phyloP scores from a whole-genome alignment of 768 basidiomycete species.

The Trametes punicea region DNA sequence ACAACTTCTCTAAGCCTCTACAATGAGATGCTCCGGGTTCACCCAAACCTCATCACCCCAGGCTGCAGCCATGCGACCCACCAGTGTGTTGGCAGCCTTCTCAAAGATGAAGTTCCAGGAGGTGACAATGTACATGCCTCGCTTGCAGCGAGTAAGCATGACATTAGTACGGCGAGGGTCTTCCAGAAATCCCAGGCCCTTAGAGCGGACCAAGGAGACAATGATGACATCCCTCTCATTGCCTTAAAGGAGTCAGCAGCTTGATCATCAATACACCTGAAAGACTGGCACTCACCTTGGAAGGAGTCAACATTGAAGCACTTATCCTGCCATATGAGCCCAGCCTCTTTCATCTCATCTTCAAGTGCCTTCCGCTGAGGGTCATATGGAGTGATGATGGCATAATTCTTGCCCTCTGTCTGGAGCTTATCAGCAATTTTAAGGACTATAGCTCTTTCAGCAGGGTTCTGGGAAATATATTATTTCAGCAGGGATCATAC shows the following conservation, averaged over 20 bases:
- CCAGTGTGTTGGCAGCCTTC: conserved; percentile 44
- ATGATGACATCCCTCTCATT: conserved; percentile 82
- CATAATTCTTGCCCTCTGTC: conserved; percentile 44
- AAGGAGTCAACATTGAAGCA: conserved; percentile 79
- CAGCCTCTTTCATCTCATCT: conserved; percentile 43
- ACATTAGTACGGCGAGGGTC: conserved; percentile 76
- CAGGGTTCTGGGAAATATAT: conserved; percentile 46
- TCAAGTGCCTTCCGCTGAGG: conserved; percentile 64
- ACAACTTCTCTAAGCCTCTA: conserved; percentile 30
- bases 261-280: conserved; percentile 8
- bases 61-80: conserved; percentile 37
- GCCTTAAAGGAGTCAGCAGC: conserved; percentile 46
- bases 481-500: background rate
- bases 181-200: conserved; percentile 62
- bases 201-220: conserved; percentile 65
- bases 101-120: conserved; percentile 56
- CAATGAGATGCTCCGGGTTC: conserved; percentile 33
- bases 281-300: conserved; percentile 52
- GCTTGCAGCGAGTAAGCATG: conserved; percentile 80
- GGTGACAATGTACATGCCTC: conserved; percentile 72
- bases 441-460: conserved; percentile 55
- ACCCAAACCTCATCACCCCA: conserved; percentile 38
- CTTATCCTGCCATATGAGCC: conserved; percentile 60
- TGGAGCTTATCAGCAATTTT: conserved; percentile 57
- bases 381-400: conserved; percentile 82